These are phyloP conservation scores for Daucus carota DNA, from an alignment of 129 eudicot genomes.

Conservation along the genomic window DNA sequence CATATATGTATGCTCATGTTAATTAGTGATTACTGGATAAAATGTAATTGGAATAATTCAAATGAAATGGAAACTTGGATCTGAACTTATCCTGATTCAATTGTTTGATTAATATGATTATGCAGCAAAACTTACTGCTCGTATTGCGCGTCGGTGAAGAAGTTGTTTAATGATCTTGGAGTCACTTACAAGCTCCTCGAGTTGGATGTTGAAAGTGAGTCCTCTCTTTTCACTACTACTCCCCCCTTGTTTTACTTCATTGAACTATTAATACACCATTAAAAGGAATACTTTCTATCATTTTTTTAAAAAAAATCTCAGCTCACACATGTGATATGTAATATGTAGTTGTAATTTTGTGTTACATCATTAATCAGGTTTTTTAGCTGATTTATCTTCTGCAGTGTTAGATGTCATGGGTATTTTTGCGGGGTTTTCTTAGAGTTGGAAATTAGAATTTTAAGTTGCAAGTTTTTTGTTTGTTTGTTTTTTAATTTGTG, in stretches of 20 bases:
- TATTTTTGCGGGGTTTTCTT: not conserved
- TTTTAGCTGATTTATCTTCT: not conserved
- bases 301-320: not conserved
- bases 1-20: no score
- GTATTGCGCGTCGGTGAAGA: constrained; percentile 64
- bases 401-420: not conserved
- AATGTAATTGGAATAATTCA: constrained; percentile 12
- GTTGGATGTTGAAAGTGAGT: constrained; percentile 64
- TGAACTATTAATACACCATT: no score
- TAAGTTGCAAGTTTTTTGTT: not conserved
- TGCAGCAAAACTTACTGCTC: constrained; percentile 78
- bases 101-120: constrained; percentile 3
- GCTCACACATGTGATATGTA: not conserved
- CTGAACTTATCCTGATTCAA: not conserved
- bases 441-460: not conserved
- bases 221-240: constrained; percentile 2
- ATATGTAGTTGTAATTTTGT: not conserved
- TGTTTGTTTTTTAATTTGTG: no score
- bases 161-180: constrained; percentile 48
- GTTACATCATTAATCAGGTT: no score
- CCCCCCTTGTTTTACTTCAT: no score
- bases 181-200: constrained; percentile 64
- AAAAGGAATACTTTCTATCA: no score
- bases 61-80: not conserved
- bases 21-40: no score